Evolutionary conservation across 2,329 filamentous ascomycete species (phyloP).

Genomic region (Sclerotinia glacialis): DNA sequence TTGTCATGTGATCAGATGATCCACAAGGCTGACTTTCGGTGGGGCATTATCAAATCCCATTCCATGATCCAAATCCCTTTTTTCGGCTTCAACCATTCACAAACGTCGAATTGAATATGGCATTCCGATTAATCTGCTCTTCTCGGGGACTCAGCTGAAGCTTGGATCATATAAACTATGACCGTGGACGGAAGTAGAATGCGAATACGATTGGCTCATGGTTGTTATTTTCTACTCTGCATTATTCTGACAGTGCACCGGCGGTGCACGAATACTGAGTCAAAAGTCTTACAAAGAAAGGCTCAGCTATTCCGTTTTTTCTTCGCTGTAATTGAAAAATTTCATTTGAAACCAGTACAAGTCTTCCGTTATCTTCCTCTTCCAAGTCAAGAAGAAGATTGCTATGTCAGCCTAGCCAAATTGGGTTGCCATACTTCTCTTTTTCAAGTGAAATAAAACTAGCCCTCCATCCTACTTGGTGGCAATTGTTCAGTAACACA

Average conservation of each 20-base stretch:
- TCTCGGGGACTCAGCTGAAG: neutral
- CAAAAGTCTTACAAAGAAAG: slow-evolving; percentile 4
- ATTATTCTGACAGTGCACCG: neutral
- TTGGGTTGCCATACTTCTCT: neutral
- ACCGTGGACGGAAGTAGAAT: neutral
- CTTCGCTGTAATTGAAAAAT: neutral
- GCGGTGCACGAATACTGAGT: neutral
- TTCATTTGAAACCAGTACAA: neutral
- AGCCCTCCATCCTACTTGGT: neutral
- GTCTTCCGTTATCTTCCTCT: slow-evolving; percentile 14
- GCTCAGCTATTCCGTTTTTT: slow-evolving; percentile 8
- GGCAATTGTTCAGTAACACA: neutral
- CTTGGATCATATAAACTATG: neutral
- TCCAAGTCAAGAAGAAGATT: neutral
- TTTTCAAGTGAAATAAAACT: slow-evolving; percentile 14
- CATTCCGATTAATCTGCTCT: neutral
- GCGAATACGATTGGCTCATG: neutral
- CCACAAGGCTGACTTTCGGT: slow-evolving; percentile 11
- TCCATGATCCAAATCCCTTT: neutral
- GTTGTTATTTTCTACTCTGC: neutral
- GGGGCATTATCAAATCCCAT: neutral
- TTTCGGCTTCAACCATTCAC: neutral
- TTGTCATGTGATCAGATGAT: slow-evolving; percentile 11
- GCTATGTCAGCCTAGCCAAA: neutral
- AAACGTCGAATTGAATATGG: neutral